Evolutionary conservation across 495 filamentous ascomycete species (phyloP).

Genomic region (Glarea lozoyensis): DNA sequence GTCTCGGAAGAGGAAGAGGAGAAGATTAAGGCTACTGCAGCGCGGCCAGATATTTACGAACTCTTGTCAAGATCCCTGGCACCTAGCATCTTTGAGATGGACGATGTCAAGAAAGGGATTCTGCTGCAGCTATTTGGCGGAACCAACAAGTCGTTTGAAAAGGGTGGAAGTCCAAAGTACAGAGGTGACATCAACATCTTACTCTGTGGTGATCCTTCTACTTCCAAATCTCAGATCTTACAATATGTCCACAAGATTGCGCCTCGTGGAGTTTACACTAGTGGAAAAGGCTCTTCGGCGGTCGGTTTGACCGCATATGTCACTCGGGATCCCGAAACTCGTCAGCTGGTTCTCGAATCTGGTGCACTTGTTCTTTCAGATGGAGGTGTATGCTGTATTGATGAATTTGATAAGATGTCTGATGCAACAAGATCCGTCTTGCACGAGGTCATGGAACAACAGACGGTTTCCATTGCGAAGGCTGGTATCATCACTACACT

Average conservation of each 20-base stretch:
- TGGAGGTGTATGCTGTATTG: constrained; percentile 96
- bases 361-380: constrained; percentile 93
- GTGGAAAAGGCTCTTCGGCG: constrained; percentile 92
- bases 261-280: constrained; percentile 93
- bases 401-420: constrained; percentile 99
- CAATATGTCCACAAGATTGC: constrained; percentile 96
- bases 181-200: constrained; percentile 96
- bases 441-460: constrained; percentile 99
- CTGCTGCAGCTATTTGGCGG: constrained; percentile 93
- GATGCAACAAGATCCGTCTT: constrained; percentile 91
- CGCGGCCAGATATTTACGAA: constrained; percentile 84
- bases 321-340: constrained; percentile 88
- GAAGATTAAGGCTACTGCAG: constrained; percentile 76
- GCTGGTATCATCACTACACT: constrained; percentile 98
- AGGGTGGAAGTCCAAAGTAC: constrained; percentile 90
- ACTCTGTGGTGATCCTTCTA: constrained; percentile 93
- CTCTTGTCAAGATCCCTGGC: constrained; percentile 86
- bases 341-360: constrained; percentile 92
- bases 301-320: constrained; percentile 98
- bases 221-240: constrained; percentile 88
- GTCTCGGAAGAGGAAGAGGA: constrained; percentile 84
- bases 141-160: constrained; percentile 97
- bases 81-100: constrained; percentile 94
- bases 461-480: constrained; percentile 97
- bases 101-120: constrained; percentile 98